These are phyloP conservation scores for Solanum paucissectum DNA, from an alignment of 257 asterid genomes.

Conservation along the genomic window DNA sequence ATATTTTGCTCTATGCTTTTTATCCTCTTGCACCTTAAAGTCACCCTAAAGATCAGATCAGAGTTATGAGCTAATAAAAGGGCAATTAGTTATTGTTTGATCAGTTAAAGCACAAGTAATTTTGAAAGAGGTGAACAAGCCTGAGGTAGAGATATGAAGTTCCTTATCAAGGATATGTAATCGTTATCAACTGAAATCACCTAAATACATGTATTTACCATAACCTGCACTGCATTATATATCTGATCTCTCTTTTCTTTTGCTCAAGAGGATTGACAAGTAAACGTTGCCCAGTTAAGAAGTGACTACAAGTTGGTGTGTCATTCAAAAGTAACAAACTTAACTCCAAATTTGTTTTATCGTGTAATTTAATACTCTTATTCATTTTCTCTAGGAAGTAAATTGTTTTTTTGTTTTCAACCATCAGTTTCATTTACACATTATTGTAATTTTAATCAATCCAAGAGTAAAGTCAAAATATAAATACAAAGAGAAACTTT, in stretches of 20 bases:
- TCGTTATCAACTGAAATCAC: neutral
- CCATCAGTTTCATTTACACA: neutral
- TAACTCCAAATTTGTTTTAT: neutral
- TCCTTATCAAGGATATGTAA: neutral
- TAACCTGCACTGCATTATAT: neutral
- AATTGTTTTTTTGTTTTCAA: neutral
- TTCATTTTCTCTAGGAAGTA: neutral
- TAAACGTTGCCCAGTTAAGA: neutral
- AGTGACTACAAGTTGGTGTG: neutral
- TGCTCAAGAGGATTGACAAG: neutral
- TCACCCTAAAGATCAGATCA: constrained; percentile 46
- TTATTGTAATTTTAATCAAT: neutral
- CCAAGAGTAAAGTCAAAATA: neutral
- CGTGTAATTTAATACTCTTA: neutral
- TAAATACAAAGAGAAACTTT: neutral
- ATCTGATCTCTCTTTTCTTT: neutral
- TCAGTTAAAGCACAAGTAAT: neutral
- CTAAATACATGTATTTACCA: neutral
- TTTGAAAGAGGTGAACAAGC: neutral
- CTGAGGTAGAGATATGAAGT: neutral
- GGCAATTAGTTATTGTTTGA: neutral
- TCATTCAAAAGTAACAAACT: neutral
- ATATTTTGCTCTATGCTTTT: constrained; percentile 74
- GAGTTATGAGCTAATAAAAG: neutral
- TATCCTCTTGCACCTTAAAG: constrained; percentile 86